These are phyloP conservation scores for Xylaria sp. DNA, from an alignment of 2,329 filamentous ascomycete genomes.

Conservation along the genomic window DNA sequence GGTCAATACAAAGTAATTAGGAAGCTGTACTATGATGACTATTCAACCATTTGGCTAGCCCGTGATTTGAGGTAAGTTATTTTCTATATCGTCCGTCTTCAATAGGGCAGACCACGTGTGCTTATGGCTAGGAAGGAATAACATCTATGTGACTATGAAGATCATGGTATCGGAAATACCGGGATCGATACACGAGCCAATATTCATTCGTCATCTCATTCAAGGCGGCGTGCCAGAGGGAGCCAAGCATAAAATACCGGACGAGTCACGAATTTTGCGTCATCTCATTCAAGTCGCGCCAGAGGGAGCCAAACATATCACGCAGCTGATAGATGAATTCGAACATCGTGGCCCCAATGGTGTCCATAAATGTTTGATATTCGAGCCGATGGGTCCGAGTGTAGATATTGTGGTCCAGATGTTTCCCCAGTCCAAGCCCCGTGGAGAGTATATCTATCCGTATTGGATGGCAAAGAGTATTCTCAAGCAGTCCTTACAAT, in stretches of 20 bases:
- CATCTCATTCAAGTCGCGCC: conserved; percentile 34
- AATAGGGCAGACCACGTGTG: conserved; percentile 10
- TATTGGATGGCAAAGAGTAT: conserved; percentile 54
- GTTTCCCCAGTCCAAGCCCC: too few species aligned
- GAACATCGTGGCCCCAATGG: conserved; percentile 56
- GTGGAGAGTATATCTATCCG: too few species aligned
- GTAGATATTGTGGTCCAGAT: conserved; percentile 50
- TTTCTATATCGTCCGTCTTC: neutral
- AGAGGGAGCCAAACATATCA: conserved; percentile 44
- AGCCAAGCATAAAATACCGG: conserved; percentile 44
- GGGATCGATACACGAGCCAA: conserved; percentile 35
- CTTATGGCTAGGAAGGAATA: conserved; percentile 35
- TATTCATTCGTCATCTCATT: conserved; percentile 36
- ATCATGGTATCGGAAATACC: conserved; percentile 35
- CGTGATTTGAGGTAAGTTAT: conserved; percentile 44
- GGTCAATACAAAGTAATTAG: conserved; percentile 45
- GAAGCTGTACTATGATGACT: conserved; percentile 45
- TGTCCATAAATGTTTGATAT: conserved; percentile 55
- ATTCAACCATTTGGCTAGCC: conserved; percentile 46
- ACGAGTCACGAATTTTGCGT: conserved; percentile 39
- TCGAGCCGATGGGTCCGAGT: conserved; percentile 54
- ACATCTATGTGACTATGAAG: conserved; percentile 46
- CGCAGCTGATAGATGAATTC: conserved; percentile 52
- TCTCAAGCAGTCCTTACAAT: conserved; percentile 52
- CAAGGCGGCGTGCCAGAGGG: conserved; percentile 34